Percentiles rank a stretch among this genome's conserved stretches.
These are phyloP conservation scores for Kodamaea laetipori DNA, from an alignment of 805 yeast species.

Conservation along the genomic window DNA sequence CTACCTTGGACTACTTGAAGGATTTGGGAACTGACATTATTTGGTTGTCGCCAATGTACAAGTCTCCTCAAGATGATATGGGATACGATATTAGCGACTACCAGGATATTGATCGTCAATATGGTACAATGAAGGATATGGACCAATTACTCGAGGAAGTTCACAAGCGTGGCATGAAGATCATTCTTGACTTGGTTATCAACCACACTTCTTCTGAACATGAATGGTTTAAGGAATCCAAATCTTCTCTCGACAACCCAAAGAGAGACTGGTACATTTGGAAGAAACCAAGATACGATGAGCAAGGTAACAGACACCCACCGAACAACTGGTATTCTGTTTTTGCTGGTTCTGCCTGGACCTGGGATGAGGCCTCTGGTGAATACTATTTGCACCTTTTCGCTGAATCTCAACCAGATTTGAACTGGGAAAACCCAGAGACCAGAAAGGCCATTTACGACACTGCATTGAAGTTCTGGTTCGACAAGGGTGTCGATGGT, in stretches of 20 bases:
- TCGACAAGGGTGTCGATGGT: constrained; percentile 57
- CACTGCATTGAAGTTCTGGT: constrained; percentile 53
- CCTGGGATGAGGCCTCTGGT: constrained; percentile 51
- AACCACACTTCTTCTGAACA: constrained; percentile 60
- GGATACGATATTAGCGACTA: constrained; percentile 62
- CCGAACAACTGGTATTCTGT: constrained; percentile 59
- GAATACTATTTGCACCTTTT: constrained; percentile 58
- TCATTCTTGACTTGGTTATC: constrained; percentile 57
- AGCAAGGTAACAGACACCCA: constrained; percentile 50
- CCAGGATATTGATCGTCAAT: constrained; percentile 51
- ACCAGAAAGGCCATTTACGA: constrained; percentile 43
- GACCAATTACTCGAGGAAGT: constrained; percentile 48
- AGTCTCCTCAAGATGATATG: constrained; percentile 62
- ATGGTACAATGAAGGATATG: constrained; percentile 57
- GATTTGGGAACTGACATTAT: constrained; percentile 53
- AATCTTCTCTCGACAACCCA: constrained; percentile 50
- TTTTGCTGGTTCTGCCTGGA: constrained; percentile 60
- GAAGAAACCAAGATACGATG: constrained; percentile 51
- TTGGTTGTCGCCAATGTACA: constrained; percentile 61
- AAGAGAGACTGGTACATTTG: constrained; percentile 65
- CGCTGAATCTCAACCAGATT: constrained; percentile 57
- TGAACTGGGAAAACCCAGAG: constrained; percentile 59
- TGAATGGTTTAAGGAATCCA: constrained; percentile 58
- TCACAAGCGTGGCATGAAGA: constrained; percentile 51
- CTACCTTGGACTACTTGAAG: constrained; percentile 52